Conservation (phyloP, 2,329 filamentous ascomycete species). For the Epichloe coenophiala region DNA sequence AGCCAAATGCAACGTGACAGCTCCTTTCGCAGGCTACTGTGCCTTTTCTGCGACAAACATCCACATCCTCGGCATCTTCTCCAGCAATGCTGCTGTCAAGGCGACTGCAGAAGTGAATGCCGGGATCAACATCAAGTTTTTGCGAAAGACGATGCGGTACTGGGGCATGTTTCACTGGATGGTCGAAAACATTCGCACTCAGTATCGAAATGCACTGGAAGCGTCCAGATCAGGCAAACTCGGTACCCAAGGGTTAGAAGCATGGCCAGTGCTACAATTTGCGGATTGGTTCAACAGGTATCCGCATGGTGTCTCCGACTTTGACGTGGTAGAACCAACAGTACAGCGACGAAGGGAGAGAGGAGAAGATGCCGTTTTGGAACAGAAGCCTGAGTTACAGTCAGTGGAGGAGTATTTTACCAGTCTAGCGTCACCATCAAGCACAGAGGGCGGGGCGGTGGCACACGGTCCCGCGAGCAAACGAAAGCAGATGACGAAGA, state of each 20-base stretch:
- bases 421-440: slow-evolving; percentile 54
- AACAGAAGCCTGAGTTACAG: slow-evolving; percentile 79
- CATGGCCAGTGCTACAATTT: slow-evolving; percentile 73
- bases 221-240: slow-evolving; percentile 56
- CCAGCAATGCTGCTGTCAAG: slow-evolving; percentile 64
- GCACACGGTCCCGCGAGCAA: slow-evolving; percentile 11
- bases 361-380: slow-evolving; percentile 76
- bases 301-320: slow-evolving; percentile 76
- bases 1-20: slow-evolving; percentile 55
- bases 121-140: slow-evolving; percentile 74
- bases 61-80: slow-evolving; percentile 88
- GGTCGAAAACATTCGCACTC: slow-evolving; percentile 79
- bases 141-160: slow-evolving; percentile 90
- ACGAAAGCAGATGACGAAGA: slow-evolving; percentile 26
- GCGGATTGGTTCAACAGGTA: slow-evolving; percentile 96
- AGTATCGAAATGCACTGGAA: slow-evolving; percentile 76
- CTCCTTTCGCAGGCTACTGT: slow-evolving; percentile 89
- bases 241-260: slow-evolving; percentile 29
- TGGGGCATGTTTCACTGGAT: slow-evolving; percentile 99
- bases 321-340: slow-evolving; percentile 69
- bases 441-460: slow-evolving; percentile 23
- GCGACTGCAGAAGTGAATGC: slow-evolving; percentile 70
- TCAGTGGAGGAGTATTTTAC: slow-evolving; percentile 93
- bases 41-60: slow-evolving; percentile 87
- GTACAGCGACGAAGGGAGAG: slow-evolving; percentile 56